Base-by-base conservation (phyloP, 108 stramenopile genomes). In the Mediolabrus comicus region DNA sequence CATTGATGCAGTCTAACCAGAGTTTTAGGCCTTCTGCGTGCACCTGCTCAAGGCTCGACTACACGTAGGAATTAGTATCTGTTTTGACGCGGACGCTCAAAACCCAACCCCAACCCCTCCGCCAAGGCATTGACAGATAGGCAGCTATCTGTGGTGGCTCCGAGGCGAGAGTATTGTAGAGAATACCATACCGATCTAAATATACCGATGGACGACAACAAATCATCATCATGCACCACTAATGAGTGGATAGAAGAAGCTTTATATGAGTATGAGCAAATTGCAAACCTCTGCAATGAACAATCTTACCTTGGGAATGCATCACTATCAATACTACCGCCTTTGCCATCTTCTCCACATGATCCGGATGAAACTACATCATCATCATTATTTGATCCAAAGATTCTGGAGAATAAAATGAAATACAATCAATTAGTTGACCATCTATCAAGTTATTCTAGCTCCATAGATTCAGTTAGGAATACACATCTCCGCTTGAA, bases 251-350 rank as follows among this genome's bases (percentile, higher is more conserved):
- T 79, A 17, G 61, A 69, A 49, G 27, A 58, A 27, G 59, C 78
- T 24, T 32, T 72, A 1, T 36, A 32, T 29, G 78, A 79, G 38
- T 79, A 79, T 64, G 78, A 79, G 32, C 78, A 64, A 35, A 59
- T 79, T 49, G 78, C 78, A 1, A 53, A 54, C 4, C 67, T 79
- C 1, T 65, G 71, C 36, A 79, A 79, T 35, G 46, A 53, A 28
- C 78, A 79, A 53, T 58, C 71, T 25, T 30, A 57, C 32, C 66
- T 79, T 13, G 51, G 59, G 24, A 78, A 71, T 32, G 65, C 65
- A 25, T 69, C 63, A 29, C 3, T 28, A 33, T 22, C 38, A 11
- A 28, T 57, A n/a, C 33, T 36, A 5, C 34, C 67, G 7, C 28
- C 60, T n/a, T 33, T 53, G 16, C 31, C 58, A 14, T 28, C 29